A percentile compares a stretch with the other conserved stretches of the same genome.
phyloP scores from a whole-genome alignment of 352 stramenopile species.

The Paralagenidium karlingii region DNA sequence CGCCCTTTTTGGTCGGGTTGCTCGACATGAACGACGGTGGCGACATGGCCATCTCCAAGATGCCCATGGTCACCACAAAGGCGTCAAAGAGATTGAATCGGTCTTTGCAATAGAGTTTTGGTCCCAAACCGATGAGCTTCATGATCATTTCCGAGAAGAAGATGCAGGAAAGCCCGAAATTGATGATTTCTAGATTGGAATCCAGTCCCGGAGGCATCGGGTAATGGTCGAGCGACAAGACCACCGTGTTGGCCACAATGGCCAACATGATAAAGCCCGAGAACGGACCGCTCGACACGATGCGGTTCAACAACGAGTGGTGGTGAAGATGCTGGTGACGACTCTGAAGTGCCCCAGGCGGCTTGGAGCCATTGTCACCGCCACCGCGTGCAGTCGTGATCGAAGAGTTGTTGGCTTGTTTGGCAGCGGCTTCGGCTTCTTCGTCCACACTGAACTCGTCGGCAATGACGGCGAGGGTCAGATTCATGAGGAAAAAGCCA shows the following conservation, averaged over 20 bases:
- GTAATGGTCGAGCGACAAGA: slow-evolving; percentile 76
- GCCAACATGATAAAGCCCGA: slow-evolving; percentile 46
- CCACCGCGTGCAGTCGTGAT: background rate
- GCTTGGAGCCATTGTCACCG: background rate
- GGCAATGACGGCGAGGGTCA: slow-evolving; percentile 88
- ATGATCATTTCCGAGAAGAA: slow-evolving; percentile 69
- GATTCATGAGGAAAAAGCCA: slow-evolving; percentile 90
- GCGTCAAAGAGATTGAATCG: slow-evolving; percentile 79
- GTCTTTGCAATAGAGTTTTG: slow-evolving; percentile 56
- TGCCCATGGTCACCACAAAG: slow-evolving; percentile 69
- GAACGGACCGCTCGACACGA: slow-evolving; percentile 15
- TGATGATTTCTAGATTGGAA: slow-evolving; percentile 55
- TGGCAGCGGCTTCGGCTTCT: no score
- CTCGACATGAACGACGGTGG: slow-evolving; percentile 59
- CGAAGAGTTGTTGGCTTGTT: no score
- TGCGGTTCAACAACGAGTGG: slow-evolving; percentile 15
- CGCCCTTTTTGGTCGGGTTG: slow-evolving; percentile 35
- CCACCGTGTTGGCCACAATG: slow-evolving; percentile 76
- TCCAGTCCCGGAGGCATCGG: slow-evolving; percentile 39
- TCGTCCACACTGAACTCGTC: slow-evolving; percentile 81
- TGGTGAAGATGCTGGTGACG: no score
- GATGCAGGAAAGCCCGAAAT: slow-evolving; percentile 64
- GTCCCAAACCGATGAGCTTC: slow-evolving; percentile 76
- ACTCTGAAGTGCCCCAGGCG: no score
- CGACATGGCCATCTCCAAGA: slow-evolving; percentile 53